Percentiles rank a stretch among this genome's conserved stretches.
Evolutionary conservation across 805 yeast species (phyloP).

Genomic region (Spathaspora passalidarum): DNA sequence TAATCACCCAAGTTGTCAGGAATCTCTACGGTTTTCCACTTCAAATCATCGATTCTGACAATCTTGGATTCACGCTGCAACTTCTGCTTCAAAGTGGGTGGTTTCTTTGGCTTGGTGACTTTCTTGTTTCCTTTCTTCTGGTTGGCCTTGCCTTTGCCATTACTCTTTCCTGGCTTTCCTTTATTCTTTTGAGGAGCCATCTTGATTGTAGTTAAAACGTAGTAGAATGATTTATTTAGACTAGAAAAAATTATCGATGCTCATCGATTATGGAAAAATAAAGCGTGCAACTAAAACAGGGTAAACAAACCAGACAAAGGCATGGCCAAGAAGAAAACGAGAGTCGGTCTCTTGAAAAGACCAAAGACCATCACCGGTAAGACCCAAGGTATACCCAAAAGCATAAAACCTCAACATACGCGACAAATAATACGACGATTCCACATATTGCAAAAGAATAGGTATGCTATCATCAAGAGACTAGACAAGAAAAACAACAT

Average conservation of each 20-base stretch:
- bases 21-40: conserved; percentile 80
- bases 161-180: neutral
- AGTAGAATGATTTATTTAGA: neutral
- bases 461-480: conserved; percentile 35
- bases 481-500: conserved; percentile 24
- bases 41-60: conserved; percentile 49
- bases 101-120: conserved; percentile 4
- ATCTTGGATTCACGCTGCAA: conserved; percentile 31
- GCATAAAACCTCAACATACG: conserved; percentile 66
- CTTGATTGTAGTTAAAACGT: neutral
- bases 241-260: conserved; percentile 1
- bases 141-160: neutral
- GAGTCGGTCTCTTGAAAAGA: conserved; percentile 26
- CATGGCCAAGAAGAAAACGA: conserved; percentile 14
- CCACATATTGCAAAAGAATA: conserved; percentile 66
- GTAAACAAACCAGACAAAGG: neutral
- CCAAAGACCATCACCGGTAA: conserved; percentile 31
- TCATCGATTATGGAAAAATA: neutral
- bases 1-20: conserved; percentile 84
- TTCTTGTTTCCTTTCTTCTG: conserved; percentile 3
- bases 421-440: conserved; percentile 74
- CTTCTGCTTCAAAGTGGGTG: conserved; percentile 29
- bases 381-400: conserved; percentile 30
- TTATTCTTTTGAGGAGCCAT: neutral
- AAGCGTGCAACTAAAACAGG: neutral